Conservation (phyloP, 2,329 filamentous ascomycete species). For the Microcyclosporella mali region DNA sequence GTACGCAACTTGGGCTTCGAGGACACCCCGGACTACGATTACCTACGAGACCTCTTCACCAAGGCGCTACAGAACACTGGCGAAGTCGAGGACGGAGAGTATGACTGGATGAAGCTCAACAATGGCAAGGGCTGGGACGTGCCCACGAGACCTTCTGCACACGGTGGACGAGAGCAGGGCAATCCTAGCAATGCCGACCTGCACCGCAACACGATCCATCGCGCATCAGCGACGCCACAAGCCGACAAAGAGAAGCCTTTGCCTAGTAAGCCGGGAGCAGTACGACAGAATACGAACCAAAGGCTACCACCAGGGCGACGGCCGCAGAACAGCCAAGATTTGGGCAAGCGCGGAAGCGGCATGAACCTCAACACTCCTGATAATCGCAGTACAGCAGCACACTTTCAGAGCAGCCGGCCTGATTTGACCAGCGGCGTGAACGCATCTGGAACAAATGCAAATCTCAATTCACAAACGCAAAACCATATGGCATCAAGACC, state of each 20-base stretch:
- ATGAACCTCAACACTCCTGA: constrained; percentile 66
- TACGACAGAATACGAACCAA: constrained; percentile 63
- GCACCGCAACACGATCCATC: constrained; percentile 50
- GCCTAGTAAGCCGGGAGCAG: constrained; percentile 54
- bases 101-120: constrained; percentile 99
- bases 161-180: constrained; percentile 67
- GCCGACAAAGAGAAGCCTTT: constrained; percentile 31
- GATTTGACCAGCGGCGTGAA: constrained; percentile 23
- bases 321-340: constrained; percentile 29
- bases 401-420: constrained; percentile 92
- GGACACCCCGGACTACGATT: constrained; percentile 97
- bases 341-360: constrained; percentile 66
- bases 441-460: constrained; percentile 7
- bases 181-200: constrained; percentile 81
- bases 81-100: constrained; percentile 94
- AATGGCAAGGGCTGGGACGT: constrained; percentile 89
- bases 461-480: constrained; percentile 7
- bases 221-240: constrained; percentile 53
- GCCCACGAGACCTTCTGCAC: constrained; percentile 60
- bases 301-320: constrained; percentile 38
- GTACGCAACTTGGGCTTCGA: constrained; percentile 97
- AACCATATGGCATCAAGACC: constrained; percentile 11
- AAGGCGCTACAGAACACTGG: constrained; percentile 91
- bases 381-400: constrained; percentile 85
- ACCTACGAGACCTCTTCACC: constrained; percentile 91